phyloP scores from a whole-genome alignment of 345 rosid species.

The Citrus reticulata region DNA sequence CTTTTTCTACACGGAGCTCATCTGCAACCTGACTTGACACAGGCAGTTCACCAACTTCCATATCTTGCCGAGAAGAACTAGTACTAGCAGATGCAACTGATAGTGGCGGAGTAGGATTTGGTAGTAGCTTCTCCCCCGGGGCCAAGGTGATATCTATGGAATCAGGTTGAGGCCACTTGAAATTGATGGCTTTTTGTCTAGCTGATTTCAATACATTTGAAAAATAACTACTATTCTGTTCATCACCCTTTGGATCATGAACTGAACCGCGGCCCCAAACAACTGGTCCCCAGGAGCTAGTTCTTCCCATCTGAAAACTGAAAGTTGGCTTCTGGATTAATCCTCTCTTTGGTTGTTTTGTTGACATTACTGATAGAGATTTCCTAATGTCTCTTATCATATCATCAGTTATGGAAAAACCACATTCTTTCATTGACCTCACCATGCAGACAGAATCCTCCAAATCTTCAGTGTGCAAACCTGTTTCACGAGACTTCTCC shows the following conservation, averaged over 20 bases:
- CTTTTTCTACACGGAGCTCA: slow-evolving; percentile 27
- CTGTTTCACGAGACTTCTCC: slow-evolving; percentile 54
- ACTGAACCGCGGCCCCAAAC: slow-evolving; percentile 39
- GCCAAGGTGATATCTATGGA: slow-evolving; percentile 33
- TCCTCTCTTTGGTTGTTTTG: slow-evolving; percentile 66
- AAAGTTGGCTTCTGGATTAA: slow-evolving; percentile 34
- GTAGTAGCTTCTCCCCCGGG: slow-evolving; percentile 24
- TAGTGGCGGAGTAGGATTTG: slow-evolving; percentile 20
- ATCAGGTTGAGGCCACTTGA: slow-evolving; percentile 73
- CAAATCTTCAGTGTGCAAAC: slow-evolving; percentile 69
- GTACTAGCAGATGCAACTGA: slow-evolving; percentile 38
- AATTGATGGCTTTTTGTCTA: slow-evolving; percentile 63
- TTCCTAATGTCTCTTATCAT: slow-evolving; percentile 74
- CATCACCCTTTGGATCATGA: slow-evolving; percentile 35
- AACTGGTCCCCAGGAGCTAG: slow-evolving; percentile 45
- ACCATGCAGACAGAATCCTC: slow-evolving; percentile 73
- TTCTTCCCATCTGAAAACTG: slow-evolving; percentile 39
- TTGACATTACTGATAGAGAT: slow-evolving; percentile 64
- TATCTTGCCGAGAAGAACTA: slow-evolving; percentile 33
- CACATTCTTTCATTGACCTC: slow-evolving; percentile 82
- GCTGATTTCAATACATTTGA: slow-evolving; percentile 65
- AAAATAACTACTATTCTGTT: slow-evolving; percentile 40
- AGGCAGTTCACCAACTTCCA: slow-evolving; percentile 56
- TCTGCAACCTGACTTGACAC: slow-evolving; percentile 39
- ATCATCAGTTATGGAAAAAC: slow-evolving; percentile 67